Base-by-base conservation (phyloP, 495 filamentous ascomycete species). In the Rhypophila decipiens region DNA sequence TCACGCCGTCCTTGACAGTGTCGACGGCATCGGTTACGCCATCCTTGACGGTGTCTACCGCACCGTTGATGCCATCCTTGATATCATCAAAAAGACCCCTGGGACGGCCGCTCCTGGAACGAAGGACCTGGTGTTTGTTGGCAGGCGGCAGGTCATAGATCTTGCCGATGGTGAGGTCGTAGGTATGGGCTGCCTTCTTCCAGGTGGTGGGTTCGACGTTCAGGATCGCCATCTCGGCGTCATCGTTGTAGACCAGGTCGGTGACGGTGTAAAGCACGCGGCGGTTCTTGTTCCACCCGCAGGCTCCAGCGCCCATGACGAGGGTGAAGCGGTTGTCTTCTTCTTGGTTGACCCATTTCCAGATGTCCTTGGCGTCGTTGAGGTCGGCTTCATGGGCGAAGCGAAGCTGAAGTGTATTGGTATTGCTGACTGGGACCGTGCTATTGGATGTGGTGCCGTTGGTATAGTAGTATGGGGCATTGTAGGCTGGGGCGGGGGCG, bases 301-400 rank as follows among this genome's bases (percentile, higher is more conserved):
- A 58, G 33, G 22, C 44, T 2, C 51, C 55, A 2, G 29, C 44
- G 3, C 51, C 55, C 4, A 55, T 47, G 5, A 58, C 42, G 21
- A 58, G 19, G 8, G 47, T n/a, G 17, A 58, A 58, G 24, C 42
- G 43, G 21, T 58, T 58, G 23, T 42, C 49, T 7, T 17, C 10
- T 11, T 55, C 39, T 35, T 42, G 24, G 38, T 55, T 51, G 7
- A 55, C 55, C 55, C 55, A 58, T 17, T 46, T 11, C 55, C 55
- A 58, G 5, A 55, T 40, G 27, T 58, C 55, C 18, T 48, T 31
- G 0, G 55, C 51, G 31, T 54, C 44, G 37, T 53, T 37, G 29
- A 51, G 44, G 29, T 55, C 51, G 36, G 55, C 51, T 29, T 19
- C 22, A 19, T 55, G 34, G 12, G 47, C 34, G 20, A 58, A 55